A percentile compares a stretch with the other conserved stretches of the same genome.
Conservation (phyloP, 169 alveolate genomes). For the Plasmodium vivax region DNA sequence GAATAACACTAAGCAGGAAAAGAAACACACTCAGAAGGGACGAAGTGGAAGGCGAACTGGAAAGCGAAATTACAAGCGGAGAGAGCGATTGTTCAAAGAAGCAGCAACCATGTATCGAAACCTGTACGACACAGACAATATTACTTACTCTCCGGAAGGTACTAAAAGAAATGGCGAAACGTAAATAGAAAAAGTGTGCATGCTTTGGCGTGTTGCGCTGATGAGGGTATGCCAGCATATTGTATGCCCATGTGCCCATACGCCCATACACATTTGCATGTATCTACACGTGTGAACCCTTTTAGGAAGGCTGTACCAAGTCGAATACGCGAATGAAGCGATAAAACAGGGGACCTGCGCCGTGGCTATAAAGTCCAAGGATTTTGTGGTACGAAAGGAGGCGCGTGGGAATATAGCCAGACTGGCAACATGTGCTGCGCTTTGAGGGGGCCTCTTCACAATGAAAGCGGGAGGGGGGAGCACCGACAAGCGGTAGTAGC, state of each 20-base stretch:
- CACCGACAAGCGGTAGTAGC: not conserved
- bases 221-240: not conserved
- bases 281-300: not conserved
- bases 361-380: conserved; percentile 91
- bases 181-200: not conserved
- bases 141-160: conserved; percentile 95
- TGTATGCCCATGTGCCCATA: not conserved
- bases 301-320: conserved; percentile 92
- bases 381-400: conserved; percentile 87
- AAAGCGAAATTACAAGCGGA: not conserved
- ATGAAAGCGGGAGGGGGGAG: not conserved
- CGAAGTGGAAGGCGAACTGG: not conserved
- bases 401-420: not conserved
- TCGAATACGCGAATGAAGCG: conserved; percentile 98
- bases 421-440: not conserved
- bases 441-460: not conserved
- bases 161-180: conserved; percentile 69
- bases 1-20: not conserved
- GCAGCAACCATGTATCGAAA: conserved; percentile 90
- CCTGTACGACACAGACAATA: conserved; percentile 94
- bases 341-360: conserved; percentile 96
- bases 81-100: not conserved
- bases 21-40: not conserved
- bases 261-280: conserved; percentile 4
- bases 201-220: not conserved